Percentiles rank a stretch among this genome's conserved stretches.
These are phyloP conservation scores for Colletotrichum scovillei DNA, from an alignment of 2,329 filamentous ascomycete genomes.

Conservation along the genomic window DNA sequence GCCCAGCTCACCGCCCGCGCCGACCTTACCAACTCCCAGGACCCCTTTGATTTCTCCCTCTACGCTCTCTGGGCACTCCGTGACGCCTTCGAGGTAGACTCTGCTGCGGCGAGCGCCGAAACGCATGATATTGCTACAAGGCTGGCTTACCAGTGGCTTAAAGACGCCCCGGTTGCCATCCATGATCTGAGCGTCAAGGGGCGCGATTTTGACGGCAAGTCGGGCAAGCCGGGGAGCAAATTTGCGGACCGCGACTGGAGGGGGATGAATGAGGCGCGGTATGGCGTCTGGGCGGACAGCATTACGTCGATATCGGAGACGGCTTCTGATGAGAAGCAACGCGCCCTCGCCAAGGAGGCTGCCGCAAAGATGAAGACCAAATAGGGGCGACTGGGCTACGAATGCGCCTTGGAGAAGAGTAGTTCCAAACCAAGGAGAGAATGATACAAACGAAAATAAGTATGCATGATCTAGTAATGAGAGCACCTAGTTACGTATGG, in stretches of 20 bases:
- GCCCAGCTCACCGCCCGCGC: conserved; percentile 41
- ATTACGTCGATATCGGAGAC: conserved; percentile 19
- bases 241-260: conserved; percentile 40
- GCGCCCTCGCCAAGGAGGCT: background rate
- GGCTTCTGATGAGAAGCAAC: conserved; percentile 1
- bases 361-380: conserved; percentile 19
- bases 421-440: background rate
- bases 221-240: conserved; percentile 36
- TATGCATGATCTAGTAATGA: background rate
- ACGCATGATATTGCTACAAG: conserved; percentile 28
- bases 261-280: conserved; percentile 42
- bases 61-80: conserved; percentile 44
- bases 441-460: background rate
- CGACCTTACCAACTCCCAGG: background rate
- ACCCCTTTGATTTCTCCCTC: conserved; percentile 41
- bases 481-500: too few relatives aligned
- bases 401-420: too few relatives aligned
- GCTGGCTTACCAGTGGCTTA: conserved; percentile 41
- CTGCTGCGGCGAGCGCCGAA: background rate
- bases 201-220: conserved; percentile 30
- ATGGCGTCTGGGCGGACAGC: conserved; percentile 40
- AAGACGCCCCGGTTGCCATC: conserved; percentile 34
- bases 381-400: background rate
- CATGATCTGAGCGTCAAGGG: conserved; percentile 32
- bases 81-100: conserved; percentile 41